Evolutionary conservation across 257 asterid species (phyloP), one percentile per base, ranked within the genome.

Genomic region (Jacaranda mimosifolia): DNA sequence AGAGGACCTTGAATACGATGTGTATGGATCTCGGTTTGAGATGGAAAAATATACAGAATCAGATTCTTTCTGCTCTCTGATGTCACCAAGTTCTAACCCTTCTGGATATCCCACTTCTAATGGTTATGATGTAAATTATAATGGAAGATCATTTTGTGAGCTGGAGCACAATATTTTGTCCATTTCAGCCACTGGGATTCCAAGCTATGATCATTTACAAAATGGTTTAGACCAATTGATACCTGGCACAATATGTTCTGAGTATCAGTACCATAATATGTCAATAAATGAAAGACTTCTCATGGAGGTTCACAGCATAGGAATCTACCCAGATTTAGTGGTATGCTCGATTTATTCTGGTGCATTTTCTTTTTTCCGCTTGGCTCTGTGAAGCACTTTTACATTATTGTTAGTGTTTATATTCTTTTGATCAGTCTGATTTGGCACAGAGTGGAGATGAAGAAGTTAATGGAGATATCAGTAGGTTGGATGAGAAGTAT

Each of bases 251-350:
- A 73, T 77, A 64, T 89, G 89, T 72, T 82, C 96, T 12, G 96
- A 89, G 75, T 84, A 84, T 86, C 85, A 91, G 85, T 91, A 88
- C 70, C 84, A 76, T 72, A 89, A 81, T 67, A 87, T 91, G 94
- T 81, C 98, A 32, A 57, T 86, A 69, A 82, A 86, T 85, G 98
- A 91, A 85, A 87, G 89, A 82, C 91, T 92, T 76, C 86, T 88
- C 65, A 74, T 86, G 84, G 98, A 94, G 85, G 57, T 94, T 83
- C 93, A 86, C 73, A 86, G 88, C 85, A 83, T 94, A 74, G 98
- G 97, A 77, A 83, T 94, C 83, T 89, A 85, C 83, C 97, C 96
- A 1, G 97, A 91, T 76, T 74, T 85, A 79, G 85, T 52, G 97
- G 98, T 94, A 86, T 79, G 96, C 75, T 77, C 60, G 65, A 13